A percentile compares a stretch with the other conserved stretches of the same genome.
These are phyloP conservation scores for Rhizophagus clarus DNA, from an alignment of 192 early-diverging fungal genomes.

Conservation along the genomic window DNA sequence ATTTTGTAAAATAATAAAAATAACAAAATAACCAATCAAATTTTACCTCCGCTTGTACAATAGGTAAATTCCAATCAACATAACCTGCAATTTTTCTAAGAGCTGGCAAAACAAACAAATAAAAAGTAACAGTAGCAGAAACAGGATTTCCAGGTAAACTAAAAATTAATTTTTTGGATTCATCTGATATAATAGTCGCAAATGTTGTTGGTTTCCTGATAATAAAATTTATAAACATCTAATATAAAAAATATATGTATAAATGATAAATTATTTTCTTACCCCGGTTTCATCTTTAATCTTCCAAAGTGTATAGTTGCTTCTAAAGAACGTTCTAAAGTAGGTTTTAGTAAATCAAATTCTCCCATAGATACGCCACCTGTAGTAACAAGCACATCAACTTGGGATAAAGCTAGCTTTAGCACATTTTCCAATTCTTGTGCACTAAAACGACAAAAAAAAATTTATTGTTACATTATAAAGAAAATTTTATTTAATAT, in stretches of 20 bases:
- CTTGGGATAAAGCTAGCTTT: conserved; percentile 47
- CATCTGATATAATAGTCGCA: conserved; percentile 58
- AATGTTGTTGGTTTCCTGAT: conserved; percentile 92
- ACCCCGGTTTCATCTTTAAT: conserved; percentile 90
- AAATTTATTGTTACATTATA: not conserved
- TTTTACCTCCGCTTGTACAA: conserved; percentile 65
- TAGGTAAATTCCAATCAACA: conserved; percentile 47
- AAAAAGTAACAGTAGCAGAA: conserved; percentile 85
- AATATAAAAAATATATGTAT: not conserved
- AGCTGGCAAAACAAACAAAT: conserved; percentile 87
- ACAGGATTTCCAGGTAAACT: conserved; percentile 94
- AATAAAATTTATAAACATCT: not conserved
- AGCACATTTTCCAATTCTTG: conserved; percentile 58
- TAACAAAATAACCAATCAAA: not conserved
- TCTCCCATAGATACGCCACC: conserved; percentile 99
- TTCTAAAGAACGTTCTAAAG: conserved; percentile 74
- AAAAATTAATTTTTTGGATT: conserved; percentile 70
- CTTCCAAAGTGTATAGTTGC: conserved; percentile 89
- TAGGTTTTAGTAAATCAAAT: conserved; percentile 86
- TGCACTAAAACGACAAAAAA: conserved; percentile 34
- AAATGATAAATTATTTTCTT: conserved; percentile 12
- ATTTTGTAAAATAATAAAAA: not conserved
- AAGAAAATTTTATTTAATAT: not conserved
- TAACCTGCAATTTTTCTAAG: conserved; percentile 79
- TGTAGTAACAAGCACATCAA: conserved; percentile 85